These are phyloP conservation scores for Ophiostoma piceae DNA, from an alignment of 2,329 filamentous ascomycete species.

Conservation along the genomic window DNA sequence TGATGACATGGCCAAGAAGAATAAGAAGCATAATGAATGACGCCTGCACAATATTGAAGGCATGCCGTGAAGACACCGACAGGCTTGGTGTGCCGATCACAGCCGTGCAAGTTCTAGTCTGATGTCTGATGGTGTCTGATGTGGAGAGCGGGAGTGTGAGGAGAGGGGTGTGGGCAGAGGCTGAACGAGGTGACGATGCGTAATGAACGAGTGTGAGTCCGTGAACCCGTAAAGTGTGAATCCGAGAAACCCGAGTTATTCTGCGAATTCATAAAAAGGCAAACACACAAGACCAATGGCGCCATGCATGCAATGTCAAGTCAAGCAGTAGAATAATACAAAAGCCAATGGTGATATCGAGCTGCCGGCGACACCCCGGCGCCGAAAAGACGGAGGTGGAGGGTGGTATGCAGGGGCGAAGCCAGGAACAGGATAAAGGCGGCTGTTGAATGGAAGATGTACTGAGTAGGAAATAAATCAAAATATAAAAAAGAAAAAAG, in stretches of 20 bases:
- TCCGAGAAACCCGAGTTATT: background rate
- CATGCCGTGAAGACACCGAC: constrained; percentile 4
- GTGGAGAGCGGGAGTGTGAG: background rate
- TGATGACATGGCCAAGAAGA: background rate
- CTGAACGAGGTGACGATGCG: background rate
- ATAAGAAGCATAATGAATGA: background rate
- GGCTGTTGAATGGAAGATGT: background rate
- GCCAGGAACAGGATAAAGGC: background rate
- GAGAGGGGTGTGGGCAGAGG: background rate
- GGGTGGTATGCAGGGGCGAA: constrained; percentile 3
- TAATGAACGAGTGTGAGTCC: background rate
- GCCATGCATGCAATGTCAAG: background rate
- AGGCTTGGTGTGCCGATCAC: background rate
- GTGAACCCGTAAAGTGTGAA: background rate
- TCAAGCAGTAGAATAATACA: background rate
- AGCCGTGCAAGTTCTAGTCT: background rate
- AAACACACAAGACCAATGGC: background rate
- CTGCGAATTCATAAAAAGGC: background rate
- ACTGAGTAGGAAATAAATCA: background rate
- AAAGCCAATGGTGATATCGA: background rate
- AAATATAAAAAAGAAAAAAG: background rate
- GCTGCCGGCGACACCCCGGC: constrained; percentile 21
- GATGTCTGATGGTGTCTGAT: background rate
- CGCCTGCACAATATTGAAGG: background rate
- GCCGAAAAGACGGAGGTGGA: constrained; percentile 16